A percentile compares a stretch with the other conserved stretches of the same genome.
phyloP scores from a whole-genome alignment of 2,329 filamentous ascomycete species.

The Nemania sp. region DNA sequence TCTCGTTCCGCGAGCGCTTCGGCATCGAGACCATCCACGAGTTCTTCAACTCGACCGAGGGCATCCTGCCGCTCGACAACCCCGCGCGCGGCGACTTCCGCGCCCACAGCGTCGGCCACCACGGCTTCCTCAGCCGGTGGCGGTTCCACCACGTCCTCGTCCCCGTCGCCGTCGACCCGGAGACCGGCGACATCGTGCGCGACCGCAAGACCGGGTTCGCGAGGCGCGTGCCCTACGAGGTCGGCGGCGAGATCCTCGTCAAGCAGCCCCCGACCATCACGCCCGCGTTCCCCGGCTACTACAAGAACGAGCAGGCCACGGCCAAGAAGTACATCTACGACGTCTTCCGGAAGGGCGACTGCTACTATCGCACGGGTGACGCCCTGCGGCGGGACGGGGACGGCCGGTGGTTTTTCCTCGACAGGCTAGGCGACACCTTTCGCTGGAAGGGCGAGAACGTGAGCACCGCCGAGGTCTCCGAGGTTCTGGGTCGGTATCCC shows the following conservation, averaged over 20 bases:
- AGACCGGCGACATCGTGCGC: slow-evolving; percentile 67
- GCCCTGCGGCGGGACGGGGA: slow-evolving; percentile 63
- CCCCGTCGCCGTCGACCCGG: slow-evolving; percentile 69
- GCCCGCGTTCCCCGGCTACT: slow-evolving; percentile 69
- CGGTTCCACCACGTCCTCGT: slow-evolving; percentile 58
- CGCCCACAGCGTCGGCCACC: slow-evolving; percentile 68
- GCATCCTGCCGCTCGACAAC: slow-evolving; percentile 66
- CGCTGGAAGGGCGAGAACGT: slow-evolving; percentile 75
- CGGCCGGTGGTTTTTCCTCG: slow-evolving; percentile 70
- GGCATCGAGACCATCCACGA: slow-evolving; percentile 66
- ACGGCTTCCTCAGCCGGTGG: slow-evolving; percentile 63
- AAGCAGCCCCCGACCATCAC: slow-evolving; percentile 54
- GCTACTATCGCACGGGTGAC: slow-evolving; percentile 71
- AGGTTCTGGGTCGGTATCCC: slow-evolving; percentile 62
- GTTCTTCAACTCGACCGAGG: slow-evolving; percentile 80
- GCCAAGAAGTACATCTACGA: slow-evolving; percentile 66
- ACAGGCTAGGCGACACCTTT: slow-evolving; percentile 72
- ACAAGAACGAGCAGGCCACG: slow-evolving; percentile 66
- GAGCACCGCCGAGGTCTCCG: slow-evolving; percentile 67
- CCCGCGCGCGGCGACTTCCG: slow-evolving; percentile 63
- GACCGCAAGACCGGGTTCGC: slow-evolving; percentile 71
- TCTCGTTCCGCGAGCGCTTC: slow-evolving; percentile 65
- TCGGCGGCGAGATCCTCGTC: slow-evolving; percentile 78
- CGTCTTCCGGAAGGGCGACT: slow-evolving; percentile 68
- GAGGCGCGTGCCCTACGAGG: slow-evolving; percentile 62